phyloP scores from a whole-genome alignment of 345 rosid species.

The Aurinia saxatilis region DNA sequence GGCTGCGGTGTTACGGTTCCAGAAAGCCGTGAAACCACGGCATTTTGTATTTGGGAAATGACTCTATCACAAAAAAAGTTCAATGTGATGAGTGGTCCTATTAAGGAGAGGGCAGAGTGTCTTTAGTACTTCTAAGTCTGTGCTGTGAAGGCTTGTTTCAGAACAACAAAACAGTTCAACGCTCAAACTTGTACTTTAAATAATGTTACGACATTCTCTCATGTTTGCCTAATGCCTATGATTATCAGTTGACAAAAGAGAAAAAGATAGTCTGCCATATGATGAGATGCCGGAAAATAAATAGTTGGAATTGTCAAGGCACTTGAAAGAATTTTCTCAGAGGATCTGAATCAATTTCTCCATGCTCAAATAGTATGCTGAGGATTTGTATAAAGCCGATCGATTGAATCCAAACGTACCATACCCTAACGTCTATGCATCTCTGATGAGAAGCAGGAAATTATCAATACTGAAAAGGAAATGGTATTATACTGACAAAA shows the following conservation, averaged over 20 bases:
- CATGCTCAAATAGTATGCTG: constrained; percentile 1
- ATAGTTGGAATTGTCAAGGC: constrained; percentile 73
- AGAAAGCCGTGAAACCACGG: neutral
- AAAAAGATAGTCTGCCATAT: no score
- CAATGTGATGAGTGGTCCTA: constrained; percentile 38
- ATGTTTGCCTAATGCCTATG: no score
- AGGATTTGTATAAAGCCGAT: neutral
- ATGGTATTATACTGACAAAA: constrained; percentile 56
- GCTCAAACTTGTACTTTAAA: neutral
- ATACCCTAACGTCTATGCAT: constrained; percentile 2
- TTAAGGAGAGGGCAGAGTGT: constrained; percentile 40
- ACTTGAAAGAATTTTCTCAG: constrained; percentile 84
- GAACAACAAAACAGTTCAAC: constrained; percentile 11
- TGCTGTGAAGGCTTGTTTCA: constrained; percentile 26
- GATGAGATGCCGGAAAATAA: constrained; percentile 78
- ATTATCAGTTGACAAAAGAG: no score
- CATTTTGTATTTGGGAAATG: neutral
- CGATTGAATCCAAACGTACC: neutral
- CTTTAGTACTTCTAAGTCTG: constrained; percentile 30
- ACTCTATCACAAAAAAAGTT: constrained; percentile 30
- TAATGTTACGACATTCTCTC: constrained; percentile 1
- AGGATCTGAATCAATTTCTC: constrained; percentile 40
- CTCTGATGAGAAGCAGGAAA: constrained; percentile 58
- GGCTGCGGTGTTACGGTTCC: constrained; percentile 23
- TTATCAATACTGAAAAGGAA: constrained; percentile 51